Evolutionary conservation across 306 rosid species (phyloP).

Genomic region (Castanea mollissima): DNA sequence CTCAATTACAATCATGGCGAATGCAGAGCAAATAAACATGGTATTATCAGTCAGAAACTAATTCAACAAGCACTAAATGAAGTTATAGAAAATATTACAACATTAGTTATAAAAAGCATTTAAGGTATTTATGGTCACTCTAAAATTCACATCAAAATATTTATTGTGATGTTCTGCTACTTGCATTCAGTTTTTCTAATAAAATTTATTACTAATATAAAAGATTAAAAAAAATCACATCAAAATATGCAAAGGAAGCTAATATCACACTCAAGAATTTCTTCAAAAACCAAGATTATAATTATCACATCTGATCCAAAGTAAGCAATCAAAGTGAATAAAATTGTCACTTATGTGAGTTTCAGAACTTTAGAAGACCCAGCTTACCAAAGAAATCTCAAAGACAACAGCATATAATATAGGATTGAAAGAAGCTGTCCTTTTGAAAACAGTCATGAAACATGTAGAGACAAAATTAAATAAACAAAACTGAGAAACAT

Average conservation of each 20-base stretch:
- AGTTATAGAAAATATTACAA: slow-evolving; percentile 9
- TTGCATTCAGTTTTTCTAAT: too few relatives aligned
- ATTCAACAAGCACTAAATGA: slow-evolving; percentile 17
- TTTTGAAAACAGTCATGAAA: neutral
- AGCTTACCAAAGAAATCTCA: slow-evolving; percentile 13
- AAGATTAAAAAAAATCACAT: neutral
- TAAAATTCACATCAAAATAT: neutral
- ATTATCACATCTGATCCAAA: neutral
- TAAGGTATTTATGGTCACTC: neutral
- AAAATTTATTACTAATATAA: too few relatives aligned
- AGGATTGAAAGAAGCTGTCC: neutral
- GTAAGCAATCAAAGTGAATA: neutral
- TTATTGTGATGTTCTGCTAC: too few relatives aligned
- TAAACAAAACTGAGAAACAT: neutral
- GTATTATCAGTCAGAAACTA: neutral
- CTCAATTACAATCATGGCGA: neutral
- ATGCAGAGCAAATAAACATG: neutral
- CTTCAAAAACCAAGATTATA: neutral
- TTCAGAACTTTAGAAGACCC: slow-evolving; percentile 14
- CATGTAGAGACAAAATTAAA: neutral
- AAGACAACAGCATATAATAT: neutral
- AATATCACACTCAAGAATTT: neutral
- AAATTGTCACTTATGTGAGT: slow-evolving; percentile 4
- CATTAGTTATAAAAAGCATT: slow-evolving; percentile 11
- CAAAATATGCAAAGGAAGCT: neutral